These are phyloP conservation scores for Penicillium simplicissimum DNA, from an alignment of 495 filamentous ascomycete species.

Conservation along the genomic window DNA sequence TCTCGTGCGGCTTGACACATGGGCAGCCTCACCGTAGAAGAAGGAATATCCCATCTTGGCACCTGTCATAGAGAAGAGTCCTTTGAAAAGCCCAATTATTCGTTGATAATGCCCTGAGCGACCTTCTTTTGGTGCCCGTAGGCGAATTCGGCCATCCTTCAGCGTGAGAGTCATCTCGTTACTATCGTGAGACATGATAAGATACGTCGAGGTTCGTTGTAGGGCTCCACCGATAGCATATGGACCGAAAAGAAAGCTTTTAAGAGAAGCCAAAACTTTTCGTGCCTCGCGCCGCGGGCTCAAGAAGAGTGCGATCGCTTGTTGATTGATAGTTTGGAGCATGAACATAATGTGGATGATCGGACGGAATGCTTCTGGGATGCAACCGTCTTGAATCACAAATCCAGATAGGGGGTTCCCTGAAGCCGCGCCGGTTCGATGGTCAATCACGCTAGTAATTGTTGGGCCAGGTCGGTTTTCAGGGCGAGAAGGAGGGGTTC, in stretches of 20 bases:
- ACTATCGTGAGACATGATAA: constrained; percentile 72
- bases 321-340: not conserved
- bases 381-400: constrained; percentile 65
- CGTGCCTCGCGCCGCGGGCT: not conserved
- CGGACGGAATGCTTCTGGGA: constrained; percentile 57
- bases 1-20: not conserved
- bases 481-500: not conserved
- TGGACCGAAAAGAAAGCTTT: constrained; percentile 51
- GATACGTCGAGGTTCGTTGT: constrained; percentile 62
- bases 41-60: not conserved
- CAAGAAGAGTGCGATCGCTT: not conserved
- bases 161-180: constrained; percentile 62
- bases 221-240: constrained; percentile 56
- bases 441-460: constrained; percentile 63
- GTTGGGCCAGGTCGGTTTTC: constrained; percentile 51
- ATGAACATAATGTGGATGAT: constrained; percentile 57
- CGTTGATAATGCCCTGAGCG: not conserved
- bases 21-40: not conserved
- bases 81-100: not conserved
- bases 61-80: not conserved
- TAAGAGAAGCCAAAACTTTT: not conserved
- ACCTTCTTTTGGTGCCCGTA: constrained; percentile 11
- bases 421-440: constrained; percentile 37
- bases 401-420: constrained; percentile 58
- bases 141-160: constrained; percentile 43